Percentiles rank a stretch among this genome's conserved stretches.
Conservation (phyloP, 2,329 filamentous ascomycete genomes). For the Coleophoma cylindrospora region DNA sequence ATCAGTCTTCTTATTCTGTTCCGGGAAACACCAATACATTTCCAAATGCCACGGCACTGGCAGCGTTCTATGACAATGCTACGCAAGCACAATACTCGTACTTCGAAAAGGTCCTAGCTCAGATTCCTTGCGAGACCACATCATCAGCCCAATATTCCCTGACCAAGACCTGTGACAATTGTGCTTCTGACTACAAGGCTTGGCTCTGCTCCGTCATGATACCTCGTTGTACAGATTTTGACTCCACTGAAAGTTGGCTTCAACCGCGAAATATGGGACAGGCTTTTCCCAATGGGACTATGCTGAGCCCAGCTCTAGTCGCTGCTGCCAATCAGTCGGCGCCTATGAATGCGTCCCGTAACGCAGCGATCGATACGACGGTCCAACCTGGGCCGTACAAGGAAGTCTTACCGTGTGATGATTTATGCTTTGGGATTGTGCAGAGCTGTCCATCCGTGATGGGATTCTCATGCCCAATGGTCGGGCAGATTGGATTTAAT, state of each 20-base stretch:
- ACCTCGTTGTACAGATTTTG: conserved; percentile 85
- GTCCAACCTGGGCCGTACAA: conserved; percentile 88
- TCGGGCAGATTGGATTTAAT: conserved; percentile 34
- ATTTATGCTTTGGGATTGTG: conserved; percentile 82
- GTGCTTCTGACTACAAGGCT: conserved; percentile 75
- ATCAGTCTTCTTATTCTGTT: conserved; percentile 84
- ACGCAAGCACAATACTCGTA: conserved; percentile 65
- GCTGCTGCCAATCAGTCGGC: conserved; percentile 12
- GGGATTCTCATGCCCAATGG: conserved; percentile 67
- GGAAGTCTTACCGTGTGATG: conserved; percentile 82
- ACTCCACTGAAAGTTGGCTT: conserved; percentile 39
- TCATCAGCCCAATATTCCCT: conserved; percentile 76
- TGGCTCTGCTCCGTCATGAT: conserved; percentile 95
- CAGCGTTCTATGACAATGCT: conserved; percentile 71
- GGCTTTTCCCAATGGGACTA: conserved; percentile 64
- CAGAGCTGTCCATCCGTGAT: conserved; percentile 76
- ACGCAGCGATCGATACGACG: conserved; percentile 62
- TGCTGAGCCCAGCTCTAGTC: conserved; percentile 35
- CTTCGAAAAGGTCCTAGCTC: conserved; percentile 77
- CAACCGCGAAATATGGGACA: conserved; percentile 68
- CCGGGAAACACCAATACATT: conserved; percentile 69
- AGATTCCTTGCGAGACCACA: conserved; percentile 78
- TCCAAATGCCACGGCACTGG: conserved; percentile 56
- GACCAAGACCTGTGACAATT: conserved; percentile 69
- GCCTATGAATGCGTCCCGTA: conserved; percentile 55